Percentiles rank a stretch among this genome's conserved stretches.
phyloP scores from a whole-genome alignment of 2,329 filamentous ascomycete species.

The Dactylellina leptospora region DNA sequence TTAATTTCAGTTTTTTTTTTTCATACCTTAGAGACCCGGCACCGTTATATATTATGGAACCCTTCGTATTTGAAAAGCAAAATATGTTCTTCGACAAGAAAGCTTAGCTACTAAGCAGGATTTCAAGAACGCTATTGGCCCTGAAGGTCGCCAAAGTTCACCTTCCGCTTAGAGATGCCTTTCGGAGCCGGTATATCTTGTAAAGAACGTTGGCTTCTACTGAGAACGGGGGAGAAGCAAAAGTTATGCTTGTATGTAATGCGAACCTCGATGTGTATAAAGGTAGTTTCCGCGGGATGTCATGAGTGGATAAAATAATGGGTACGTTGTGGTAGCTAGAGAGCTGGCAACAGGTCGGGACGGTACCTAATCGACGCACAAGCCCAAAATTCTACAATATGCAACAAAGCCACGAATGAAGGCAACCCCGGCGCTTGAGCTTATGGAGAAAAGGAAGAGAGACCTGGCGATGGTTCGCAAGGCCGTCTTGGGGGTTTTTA shows the following conservation, averaged over 20 bases:
- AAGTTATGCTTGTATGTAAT: slow-evolving; percentile 8
- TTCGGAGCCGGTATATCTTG: slow-evolving; percentile 29
- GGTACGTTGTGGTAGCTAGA: too few species aligned
- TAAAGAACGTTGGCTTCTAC: slow-evolving; percentile 12
- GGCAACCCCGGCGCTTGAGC: neutral
- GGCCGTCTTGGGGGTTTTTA: slow-evolving; percentile 9
- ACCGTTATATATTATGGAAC: slow-evolving; percentile 14
- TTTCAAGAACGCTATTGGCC: slow-evolving; percentile 42
- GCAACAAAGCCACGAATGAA: slow-evolving; percentile 28
- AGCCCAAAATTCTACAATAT: slow-evolving; percentile 53
- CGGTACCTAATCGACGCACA: slow-evolving; percentile 48
- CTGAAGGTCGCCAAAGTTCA: slow-evolving; percentile 36
- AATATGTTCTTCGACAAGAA: slow-evolving; percentile 19
- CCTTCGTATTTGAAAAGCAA: slow-evolving; percentile 26
- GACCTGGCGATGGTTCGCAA: neutral
- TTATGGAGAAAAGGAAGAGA: slow-evolving; percentile 7
- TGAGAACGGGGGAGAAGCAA: slow-evolving; percentile 18
- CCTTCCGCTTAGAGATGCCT: slow-evolving; percentile 50
- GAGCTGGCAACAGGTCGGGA: too few species aligned
- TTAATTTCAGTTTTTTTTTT: too few species aligned
- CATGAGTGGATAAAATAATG: slow-evolving; percentile 33
- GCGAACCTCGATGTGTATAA: slow-evolving; percentile 20
- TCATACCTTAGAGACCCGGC: slow-evolving; percentile 44
- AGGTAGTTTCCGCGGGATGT: slow-evolving; percentile 25
- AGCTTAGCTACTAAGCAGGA: slow-evolving; percentile 29